phyloP scores from a whole-genome alignment of 495 filamentous ascomycete genomes.

The Tuber brumale region DNA sequence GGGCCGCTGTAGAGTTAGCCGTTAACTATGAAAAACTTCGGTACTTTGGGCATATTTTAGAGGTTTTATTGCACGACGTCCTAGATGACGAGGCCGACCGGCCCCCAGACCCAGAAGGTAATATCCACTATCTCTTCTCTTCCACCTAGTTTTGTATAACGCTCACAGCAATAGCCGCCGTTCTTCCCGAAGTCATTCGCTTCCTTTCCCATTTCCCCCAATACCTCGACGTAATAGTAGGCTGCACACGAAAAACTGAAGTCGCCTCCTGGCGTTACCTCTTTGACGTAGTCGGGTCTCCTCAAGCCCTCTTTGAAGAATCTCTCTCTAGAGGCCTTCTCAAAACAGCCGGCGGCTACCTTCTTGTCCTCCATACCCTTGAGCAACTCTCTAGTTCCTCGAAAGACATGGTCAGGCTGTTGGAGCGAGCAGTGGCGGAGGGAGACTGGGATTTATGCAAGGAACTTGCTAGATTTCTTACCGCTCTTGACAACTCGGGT shows the following conservation, averaged over 20 bases:
- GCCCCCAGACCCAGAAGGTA: conserved; percentile 50
- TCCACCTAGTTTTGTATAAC: background rate
- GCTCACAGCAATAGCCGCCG: conserved; percentile 48
- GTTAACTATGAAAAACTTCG: conserved; percentile 60
- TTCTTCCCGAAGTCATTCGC: conserved; percentile 78
- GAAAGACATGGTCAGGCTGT: conserved; percentile 73
- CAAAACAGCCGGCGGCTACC: conserved; percentile 92
- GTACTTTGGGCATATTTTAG: conserved; percentile 84
- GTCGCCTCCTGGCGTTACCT: conserved; percentile 90
- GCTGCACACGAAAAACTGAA: conserved; percentile 96
- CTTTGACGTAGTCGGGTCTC: conserved; percentile 80
- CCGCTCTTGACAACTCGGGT: conserved; percentile 82
- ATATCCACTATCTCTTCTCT: background rate
- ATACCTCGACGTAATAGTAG: conserved; percentile 91
- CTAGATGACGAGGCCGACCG: conserved; percentile 90
- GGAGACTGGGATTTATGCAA: conserved; percentile 96
- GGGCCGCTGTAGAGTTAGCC: conserved; percentile 59
- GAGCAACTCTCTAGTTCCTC: conserved; percentile 73
- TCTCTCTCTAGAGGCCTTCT: conserved; percentile 73
- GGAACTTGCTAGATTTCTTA: conserved; percentile 85
- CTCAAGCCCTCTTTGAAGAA: conserved; percentile 86
- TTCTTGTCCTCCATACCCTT: conserved; percentile 90
- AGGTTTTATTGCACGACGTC: conserved; percentile 86
- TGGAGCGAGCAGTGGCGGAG: conserved; percentile 73
- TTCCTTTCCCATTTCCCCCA: conserved; percentile 83